Evolutionary conservation across 2,329 filamentous ascomycete species (phyloP).

Genomic region (Ophiostoma quercus): DNA sequence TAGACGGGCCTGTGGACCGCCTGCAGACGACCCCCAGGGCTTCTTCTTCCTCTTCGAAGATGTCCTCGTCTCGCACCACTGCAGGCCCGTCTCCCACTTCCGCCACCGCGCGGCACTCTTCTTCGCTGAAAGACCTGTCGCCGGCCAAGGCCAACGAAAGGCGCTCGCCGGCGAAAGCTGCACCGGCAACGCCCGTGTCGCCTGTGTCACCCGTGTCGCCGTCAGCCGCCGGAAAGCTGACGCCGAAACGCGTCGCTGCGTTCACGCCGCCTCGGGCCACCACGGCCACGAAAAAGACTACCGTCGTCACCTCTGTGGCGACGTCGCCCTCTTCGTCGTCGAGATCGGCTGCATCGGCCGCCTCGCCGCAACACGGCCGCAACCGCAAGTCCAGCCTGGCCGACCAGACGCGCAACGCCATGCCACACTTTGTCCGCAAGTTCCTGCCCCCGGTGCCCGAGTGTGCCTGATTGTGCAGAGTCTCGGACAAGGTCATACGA

Average conservation of each 20-base stretch:
- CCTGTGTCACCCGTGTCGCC: slow-evolving; percentile 35
- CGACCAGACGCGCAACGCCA: slow-evolving; percentile 35
- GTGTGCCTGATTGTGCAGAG: slow-evolving; percentile 16
- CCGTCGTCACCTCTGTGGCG: slow-evolving; percentile 27
- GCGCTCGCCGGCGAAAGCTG: background rate
- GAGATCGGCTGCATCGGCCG: background rate
- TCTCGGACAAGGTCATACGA: background rate
- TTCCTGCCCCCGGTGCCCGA: slow-evolving; percentile 35
- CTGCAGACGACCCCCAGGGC: slow-evolving; percentile 36
- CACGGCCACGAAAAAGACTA: slow-evolving; percentile 15
- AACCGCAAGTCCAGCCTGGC: slow-evolving; percentile 34
- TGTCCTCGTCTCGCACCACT: slow-evolving; percentile 40
- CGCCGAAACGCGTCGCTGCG: slow-evolving; percentile 15
- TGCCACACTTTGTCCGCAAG: slow-evolving; percentile 37
- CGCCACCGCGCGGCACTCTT: slow-evolving; percentile 36
- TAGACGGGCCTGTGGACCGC: slow-evolving; percentile 61
- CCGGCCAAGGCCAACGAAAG: slow-evolving; percentile 18
- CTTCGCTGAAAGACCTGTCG: slow-evolving; percentile 30
- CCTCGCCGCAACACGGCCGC: slow-evolving; percentile 25
- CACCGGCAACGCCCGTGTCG: background rate
- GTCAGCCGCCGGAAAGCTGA: slow-evolving; percentile 13
- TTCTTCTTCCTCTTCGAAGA: slow-evolving; percentile 3
- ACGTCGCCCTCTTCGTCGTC: background rate
- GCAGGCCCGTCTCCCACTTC: slow-evolving; percentile 56
- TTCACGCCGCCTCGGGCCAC: slow-evolving; percentile 16